Evolutionary conservation across 2,329 filamentous ascomycete species (phyloP).

Genomic region (Dothideomycetes sp.): DNA sequence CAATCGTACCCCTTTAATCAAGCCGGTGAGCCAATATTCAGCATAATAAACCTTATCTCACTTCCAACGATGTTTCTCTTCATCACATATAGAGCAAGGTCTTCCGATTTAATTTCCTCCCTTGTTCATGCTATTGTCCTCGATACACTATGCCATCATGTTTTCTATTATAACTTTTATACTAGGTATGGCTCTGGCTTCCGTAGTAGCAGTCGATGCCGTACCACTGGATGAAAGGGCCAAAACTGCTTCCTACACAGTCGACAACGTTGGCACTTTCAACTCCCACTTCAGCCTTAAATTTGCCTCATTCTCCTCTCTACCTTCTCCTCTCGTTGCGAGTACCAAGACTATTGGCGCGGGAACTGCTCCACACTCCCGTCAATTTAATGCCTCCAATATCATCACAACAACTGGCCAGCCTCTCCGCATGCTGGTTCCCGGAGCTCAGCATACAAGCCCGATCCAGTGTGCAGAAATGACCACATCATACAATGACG

Average conservation of each 20-base stretch:
- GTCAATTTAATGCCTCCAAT: conserved; percentile 8
- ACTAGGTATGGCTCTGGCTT: too few species aligned
- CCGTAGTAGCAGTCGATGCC: background rate
- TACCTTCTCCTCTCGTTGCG: conserved; percentile 5
- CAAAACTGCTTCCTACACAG: background rate
- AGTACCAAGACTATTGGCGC: conserved; percentile 8
- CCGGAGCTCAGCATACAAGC: conserved; percentile 4
- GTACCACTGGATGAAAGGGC: background rate
- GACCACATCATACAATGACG: conserved; percentile 48
- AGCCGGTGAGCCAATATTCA: too few species aligned
- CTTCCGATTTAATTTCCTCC: too few species aligned
- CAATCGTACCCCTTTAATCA: too few species aligned
- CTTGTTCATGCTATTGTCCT: too few species aligned
- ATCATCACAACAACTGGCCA: conserved; percentile 8
- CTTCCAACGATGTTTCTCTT: too few species aligned
- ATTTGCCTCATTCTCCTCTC: conserved; percentile 8
- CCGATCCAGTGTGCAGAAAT: conserved; percentile 42
- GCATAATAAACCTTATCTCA: too few species aligned
- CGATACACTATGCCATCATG: background rate
- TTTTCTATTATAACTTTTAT: too few species aligned
- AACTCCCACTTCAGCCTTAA: conserved; percentile 6
- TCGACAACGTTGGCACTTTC: conserved; percentile 9
- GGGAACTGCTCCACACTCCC: conserved; percentile 8
- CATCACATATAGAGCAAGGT: too few species aligned
- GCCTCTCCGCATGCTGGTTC: conserved; percentile 5